Percentiles rank a stretch among this genome's conserved stretches.
Conservation (phyloP, 805 yeast species). For the Scheffersomyces ergatensis region DNA sequence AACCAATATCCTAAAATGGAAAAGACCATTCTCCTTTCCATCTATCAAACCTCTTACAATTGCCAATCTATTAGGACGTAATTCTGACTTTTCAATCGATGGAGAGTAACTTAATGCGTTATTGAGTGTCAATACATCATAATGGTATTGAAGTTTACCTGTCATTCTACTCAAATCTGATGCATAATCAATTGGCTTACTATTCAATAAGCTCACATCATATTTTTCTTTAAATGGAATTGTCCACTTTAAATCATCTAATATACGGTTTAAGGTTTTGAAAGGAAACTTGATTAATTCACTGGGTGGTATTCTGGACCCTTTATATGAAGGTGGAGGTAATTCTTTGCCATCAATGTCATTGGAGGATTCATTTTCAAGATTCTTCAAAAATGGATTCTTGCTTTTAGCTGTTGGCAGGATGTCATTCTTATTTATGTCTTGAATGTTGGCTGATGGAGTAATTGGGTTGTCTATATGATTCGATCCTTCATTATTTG, state of each 20-base stretch:
- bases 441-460: too few relatives aligned
- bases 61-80: slow-evolving; percentile 14
- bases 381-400: slow-evolving; percentile 11
- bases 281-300: slow-evolving; percentile 28
- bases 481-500: too few relatives aligned
- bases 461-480: too few relatives aligned
- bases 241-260: slow-evolving; percentile 57
- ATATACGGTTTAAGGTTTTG: slow-evolving; percentile 65
- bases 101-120: slow-evolving; percentile 32
- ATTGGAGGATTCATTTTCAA: neutral
- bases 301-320: slow-evolving; percentile 9
- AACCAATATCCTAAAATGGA: slow-evolving; percentile 30
- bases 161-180: slow-evolving; percentile 13
- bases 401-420: neutral
- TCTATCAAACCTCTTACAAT: slow-evolving; percentile 33
- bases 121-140: slow-evolving; percentile 31
- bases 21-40: slow-evolving; percentile 10
- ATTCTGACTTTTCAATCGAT: slow-evolving; percentile 19
- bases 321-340: slow-evolving; percentile 5
- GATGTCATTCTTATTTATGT: too few relatives aligned
- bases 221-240: slow-evolving; percentile 14
- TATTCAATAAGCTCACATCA: slow-evolving; percentile 19
- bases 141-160: slow-evolving; percentile 7
- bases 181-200: slow-evolving; percentile 38
- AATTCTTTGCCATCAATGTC: slow-evolving; percentile 3